Base-by-base conservation (phyloP, 2,329 filamentous ascomycete species). In the Ophiocordyceps unilateralis region DNA sequence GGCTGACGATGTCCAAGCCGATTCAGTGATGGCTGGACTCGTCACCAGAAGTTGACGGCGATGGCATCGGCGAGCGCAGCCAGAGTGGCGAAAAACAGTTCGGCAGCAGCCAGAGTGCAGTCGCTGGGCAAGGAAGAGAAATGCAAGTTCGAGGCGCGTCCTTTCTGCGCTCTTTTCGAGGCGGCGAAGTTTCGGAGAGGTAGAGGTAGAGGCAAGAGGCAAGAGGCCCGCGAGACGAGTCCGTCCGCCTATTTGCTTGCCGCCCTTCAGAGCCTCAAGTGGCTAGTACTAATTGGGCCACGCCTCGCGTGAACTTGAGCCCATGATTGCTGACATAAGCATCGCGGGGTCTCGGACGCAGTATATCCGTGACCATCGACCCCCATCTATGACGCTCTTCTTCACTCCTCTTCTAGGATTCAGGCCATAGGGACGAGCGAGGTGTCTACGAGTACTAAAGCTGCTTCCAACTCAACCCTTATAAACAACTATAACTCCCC, bases 21-120 rank as follows among this genome's bases (percentile, higher is more conserved):
- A 55, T 51, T 50, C 53, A 53, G 39, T 58, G 55, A 52, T 53
- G 53, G 50, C 45, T 46, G 49, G 53, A 54, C 55, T 56, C 51
- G 49, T 51, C 55, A 45, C 57, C 57, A 51, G 51, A 46, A 48
- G 56, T 53, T 17, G 32, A 57, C 55, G 54, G 50, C 51, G 52
- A 51, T 51, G 49, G 55, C 57, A 56, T 58, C 53, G 53, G 52
- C 46, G 43, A 48, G 50, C 51, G 41, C 48, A 45, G 49, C 49
- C 50, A 48, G 20, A 17, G 10, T 17, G 39, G 37, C 46, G 32
- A 7, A n/a, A 15, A 10, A 36, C 32, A n/a, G 19, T 36, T 3
- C 7, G 11, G 5, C n/a, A 10, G 17, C 5, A 19, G 6, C 5
- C 6, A 20, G 3, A 19, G 11, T 2, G 6, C 4, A 4, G 32